Base-by-base conservation (phyloP, 352 stramenopile species). In the Phytophthora niederhauseri region DNA sequence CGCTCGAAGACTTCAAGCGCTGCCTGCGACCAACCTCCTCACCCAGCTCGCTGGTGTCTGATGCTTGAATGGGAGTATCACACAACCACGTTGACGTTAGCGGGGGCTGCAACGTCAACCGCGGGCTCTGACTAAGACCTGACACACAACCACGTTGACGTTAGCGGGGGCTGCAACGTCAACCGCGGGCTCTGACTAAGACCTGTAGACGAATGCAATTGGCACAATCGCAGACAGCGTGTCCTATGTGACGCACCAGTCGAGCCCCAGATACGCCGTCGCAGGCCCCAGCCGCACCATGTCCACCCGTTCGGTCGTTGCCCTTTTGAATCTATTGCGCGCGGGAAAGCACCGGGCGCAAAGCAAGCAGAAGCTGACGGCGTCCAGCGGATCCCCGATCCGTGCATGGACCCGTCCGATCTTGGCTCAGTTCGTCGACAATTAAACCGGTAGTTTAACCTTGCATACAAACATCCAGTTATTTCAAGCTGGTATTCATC, bases 1-100 rank as follows among this genome's bases (percentile, higher is more conserved):
- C 81, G 6, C 59, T 90, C 20, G 56, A 69, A 58, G 77, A 85
- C 53, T 87, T 88, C 59, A 78, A 78, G 48, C 68, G 67, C 50
- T 90, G 73, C n/a, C 57, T 90, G n/a, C 69, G 51, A 2, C 66
- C 60, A 11, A 15, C 34, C 34, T 41, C 34, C 4, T 41, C 34
- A 4, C 34, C 34, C 3, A 41, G 34, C 34, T 41, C 34, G 34
- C 4, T 41, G 34, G 11, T 41, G 34, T 41, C 34, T 41, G 34
- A 15, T 4, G 34, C 11, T 41, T 41, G 34, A 41, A 41, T 41
- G 34, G 34, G 34, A 26, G 24, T 26, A 26, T 26, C 24, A 26
- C 24, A 26, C 24, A 26, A 26, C 24, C 24, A n/a, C 52, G 17
- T 22, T 22, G n/a, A 49, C 41, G 41, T 22, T 11, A 11, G n/a